Evolutionary conservation across 1,139 yeast species (phyloP), one percentile per base, ranked within the genome.

Genomic region (Starmera stellimalicola): DNA sequence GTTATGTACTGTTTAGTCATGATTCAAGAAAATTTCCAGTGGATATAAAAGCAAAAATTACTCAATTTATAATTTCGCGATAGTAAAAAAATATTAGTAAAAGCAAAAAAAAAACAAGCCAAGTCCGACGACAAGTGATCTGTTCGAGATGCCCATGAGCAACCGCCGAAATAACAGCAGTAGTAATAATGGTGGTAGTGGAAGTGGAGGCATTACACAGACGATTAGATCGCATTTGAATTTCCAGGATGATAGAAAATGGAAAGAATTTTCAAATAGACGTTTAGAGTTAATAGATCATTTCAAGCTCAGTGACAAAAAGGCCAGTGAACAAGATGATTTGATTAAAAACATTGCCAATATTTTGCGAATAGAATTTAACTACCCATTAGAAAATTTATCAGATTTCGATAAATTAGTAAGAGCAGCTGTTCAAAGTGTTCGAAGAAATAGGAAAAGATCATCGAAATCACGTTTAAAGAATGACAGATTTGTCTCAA

Each of bases 301-400:
- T 16, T 65, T 85, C 45, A 80, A 78, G 34, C 63, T 91, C 37
- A 76, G 88, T 43, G 69, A 77, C 19, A 74, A 75, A 41, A 88
- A 87, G 60, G 97, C 97, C 2, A 75, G 88, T 37, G 97, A 91
- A 54, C 97, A 91, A 55, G 96, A 88, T 45, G 74, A 69, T 22
- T 79, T 81, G 45, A 85, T 91, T 32, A 65, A 68, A 33, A 68
- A 71, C 34, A 93, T 93, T 25, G 95, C 97, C 0, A 73, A 74
- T 37, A 68, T 77, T 7, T 62, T 91, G 33, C 62, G 94, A 44
- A 60, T 64, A 3, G 97, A 91, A 58, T 91, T 84, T 50, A 73
- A 75, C 12, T 88, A 78, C 52, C 71, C 77, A 1, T 59, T 57
- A 7, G 70, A 69, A 4, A 64, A 71, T 19, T 60, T 75, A 26